Evolutionary conservation across 352 stramenopile genomes (phyloP), one percentile per base, ranked within the genome.

Genomic region (Aphanomyces euteiches): DNA sequence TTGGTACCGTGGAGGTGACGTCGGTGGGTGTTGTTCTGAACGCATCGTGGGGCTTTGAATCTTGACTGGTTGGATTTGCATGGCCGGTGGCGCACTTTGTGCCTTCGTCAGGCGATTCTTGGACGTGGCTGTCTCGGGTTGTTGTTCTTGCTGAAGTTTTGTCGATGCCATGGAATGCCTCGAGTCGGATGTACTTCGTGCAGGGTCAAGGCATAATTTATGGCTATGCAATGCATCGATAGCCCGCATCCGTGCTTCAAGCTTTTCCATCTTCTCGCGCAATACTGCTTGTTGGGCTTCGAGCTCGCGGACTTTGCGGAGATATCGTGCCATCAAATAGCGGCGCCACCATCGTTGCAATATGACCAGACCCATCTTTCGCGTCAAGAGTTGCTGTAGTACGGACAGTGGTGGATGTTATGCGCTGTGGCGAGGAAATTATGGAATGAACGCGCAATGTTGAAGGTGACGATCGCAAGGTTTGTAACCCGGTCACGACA

Each of bases 311-410:
- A 13, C 47, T 37, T 70, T 61, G 19, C 13, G 21, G 37, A 60
- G n/a, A 43, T 63, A 70, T 17, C 36, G 64, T 21, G 53, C 43
- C 12, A 70, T 43, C 7, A 70, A 39, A 43, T 56, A 41, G 8
- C 47, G 47, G 5, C 64, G 45, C 64, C 64, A 70, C 64, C 64
- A 70, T 28, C 64, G 64, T 47, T 70, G 64, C 13, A 70, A 37
- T 13, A 61, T 3, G 15, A 70, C 15, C 8, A 70, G 39, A 8
- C n/a, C 38, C 64, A 61, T 28, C 28, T 28, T 28, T 28, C 28
- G 28, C 28, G 28, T 28, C 28, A 28, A n/a, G 28, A 28, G 28
- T 28, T 28, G 28, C 28, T 2, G 28, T 28, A 28, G 28, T 28
- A 28, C 28, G 28, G 28, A 28, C 28, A 28, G 28, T 28, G 28